Conservation (phyloP, 2,329 filamentous ascomycete species). For the Penicillium sp. region DNA sequence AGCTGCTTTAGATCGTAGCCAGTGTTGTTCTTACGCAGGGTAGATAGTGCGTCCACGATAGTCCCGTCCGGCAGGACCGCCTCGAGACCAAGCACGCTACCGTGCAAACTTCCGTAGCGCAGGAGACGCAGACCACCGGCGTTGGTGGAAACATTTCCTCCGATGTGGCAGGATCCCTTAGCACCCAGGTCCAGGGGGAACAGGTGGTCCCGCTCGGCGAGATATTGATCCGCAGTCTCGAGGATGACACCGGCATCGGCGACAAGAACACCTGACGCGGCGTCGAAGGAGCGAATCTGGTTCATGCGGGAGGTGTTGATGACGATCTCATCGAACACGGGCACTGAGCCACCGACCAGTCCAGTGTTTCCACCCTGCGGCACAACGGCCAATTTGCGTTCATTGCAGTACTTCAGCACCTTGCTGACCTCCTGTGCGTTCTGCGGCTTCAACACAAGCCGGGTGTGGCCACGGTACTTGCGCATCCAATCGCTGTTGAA, state of each 20-base stretch:
- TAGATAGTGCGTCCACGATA: constrained; percentile 83
- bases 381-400: constrained; percentile 86
- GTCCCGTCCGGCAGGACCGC: constrained; percentile 93
- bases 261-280: constrained; percentile 86
- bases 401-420: constrained; percentile 92
- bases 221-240: constrained; percentile 81
- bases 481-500: constrained; percentile 99
- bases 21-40: constrained; percentile 95
- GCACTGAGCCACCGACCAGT: constrained; percentile 90
- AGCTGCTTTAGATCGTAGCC: constrained; percentile 97
- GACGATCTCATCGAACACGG: constrained; percentile 97
- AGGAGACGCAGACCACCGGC: constrained; percentile 87
- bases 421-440: constrained; percentile 86
- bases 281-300: constrained; percentile 85
- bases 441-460: constrained; percentile 81
- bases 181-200: constrained; percentile 97
- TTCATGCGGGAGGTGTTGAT: constrained; percentile 91
- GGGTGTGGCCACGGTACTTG: constrained; percentile 91
- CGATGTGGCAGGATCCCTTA: constrained; percentile 95
- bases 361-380: constrained; percentile 97
- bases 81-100: constrained; percentile 87
- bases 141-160: constrained; percentile 94
- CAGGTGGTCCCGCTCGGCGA: constrained; percentile 80
- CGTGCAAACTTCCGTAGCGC: constrained; percentile 91
- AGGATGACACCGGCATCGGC: constrained; percentile 89